phyloP scores from a whole-genome alignment of 176 grass and related monocot genomes.

The Triticum dicoccoides region DNA sequence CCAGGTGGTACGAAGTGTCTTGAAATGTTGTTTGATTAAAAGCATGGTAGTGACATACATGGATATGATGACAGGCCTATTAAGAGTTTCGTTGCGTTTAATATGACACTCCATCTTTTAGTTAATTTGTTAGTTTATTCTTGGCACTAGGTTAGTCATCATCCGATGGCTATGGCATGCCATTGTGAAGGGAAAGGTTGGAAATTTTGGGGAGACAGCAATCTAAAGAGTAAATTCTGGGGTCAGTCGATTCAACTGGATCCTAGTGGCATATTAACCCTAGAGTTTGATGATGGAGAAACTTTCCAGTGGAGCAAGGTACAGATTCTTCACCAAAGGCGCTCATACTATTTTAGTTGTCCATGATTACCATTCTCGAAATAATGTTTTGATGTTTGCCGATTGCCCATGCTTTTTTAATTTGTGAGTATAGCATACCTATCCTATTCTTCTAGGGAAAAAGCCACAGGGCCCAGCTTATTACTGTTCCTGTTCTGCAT shows the following conservation, averaged over 20 bases:
- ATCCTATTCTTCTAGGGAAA: background rate
- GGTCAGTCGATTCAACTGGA: slow-evolving; percentile 84
- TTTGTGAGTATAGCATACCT: background rate
- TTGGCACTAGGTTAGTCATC: slow-evolving; percentile 79
- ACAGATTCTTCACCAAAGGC: slow-evolving; percentile 11
- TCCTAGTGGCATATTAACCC: slow-evolving; percentile 67
- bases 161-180: slow-evolving; percentile 87
- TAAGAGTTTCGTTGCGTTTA: background rate
- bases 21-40: slow-evolving; percentile 23
- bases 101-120: background rate
- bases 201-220: slow-evolving; percentile 92
- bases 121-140: slow-evolving; percentile 37
- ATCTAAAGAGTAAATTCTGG: slow-evolving; percentile 89
- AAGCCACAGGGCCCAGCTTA: background rate
- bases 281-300: slow-evolving; percentile 97
- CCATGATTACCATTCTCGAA: background rate
- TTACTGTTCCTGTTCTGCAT: background rate
- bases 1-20: background rate
- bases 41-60: background rate
- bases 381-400: background rate
- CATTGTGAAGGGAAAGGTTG: slow-evolving; percentile 92
- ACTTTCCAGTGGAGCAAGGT: slow-evolving; percentile 95
- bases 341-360: background rate
- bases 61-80: background rate
- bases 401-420: background rate